Evolutionary conservation across 2,329 filamentous ascomycete species (phyloP).

Genomic region (Ceratocystis ficicola): DNA sequence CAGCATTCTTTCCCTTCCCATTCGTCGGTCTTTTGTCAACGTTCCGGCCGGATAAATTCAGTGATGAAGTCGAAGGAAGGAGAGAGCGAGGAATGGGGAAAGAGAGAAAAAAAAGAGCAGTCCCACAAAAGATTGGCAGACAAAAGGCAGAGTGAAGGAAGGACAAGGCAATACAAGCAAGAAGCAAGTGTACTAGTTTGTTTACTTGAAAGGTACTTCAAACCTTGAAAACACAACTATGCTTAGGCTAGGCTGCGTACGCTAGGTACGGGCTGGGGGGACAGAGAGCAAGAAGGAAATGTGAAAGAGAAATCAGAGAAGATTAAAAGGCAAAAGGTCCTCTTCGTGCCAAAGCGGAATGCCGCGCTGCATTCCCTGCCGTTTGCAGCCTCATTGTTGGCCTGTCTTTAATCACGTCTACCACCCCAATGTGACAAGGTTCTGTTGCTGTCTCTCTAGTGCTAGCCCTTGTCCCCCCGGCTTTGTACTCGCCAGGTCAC

Average conservation of each 20-base stretch:
- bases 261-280: not conserved
- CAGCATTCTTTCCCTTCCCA: not conserved
- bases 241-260: too few relatives aligned
- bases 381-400: not conserved
- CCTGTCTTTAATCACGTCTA: not conserved
- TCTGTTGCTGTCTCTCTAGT: not conserved
- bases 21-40: not conserved
- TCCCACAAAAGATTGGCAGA: too few relatives aligned
- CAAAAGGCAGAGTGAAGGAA: too few relatives aligned
- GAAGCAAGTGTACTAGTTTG: too few relatives aligned
- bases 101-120: too few relatives aligned
- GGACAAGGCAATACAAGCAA: too few relatives aligned
- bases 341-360: not conserved
- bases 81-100: too few relatives aligned
- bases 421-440: not conserved
- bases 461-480: not conserved
- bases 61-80: too few relatives aligned
- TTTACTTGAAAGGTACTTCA: too few relatives aligned
- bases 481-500: not conserved
- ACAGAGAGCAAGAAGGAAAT: not conserved
- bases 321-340: not conserved
- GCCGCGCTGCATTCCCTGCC: not conserved
- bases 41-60: too few relatives aligned
- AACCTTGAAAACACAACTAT: too few relatives aligned
- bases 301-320: not conserved